phyloP scores from a whole-genome alignment of 1,284 basidiomycete species.

The Rhizoctonia solani region DNA sequence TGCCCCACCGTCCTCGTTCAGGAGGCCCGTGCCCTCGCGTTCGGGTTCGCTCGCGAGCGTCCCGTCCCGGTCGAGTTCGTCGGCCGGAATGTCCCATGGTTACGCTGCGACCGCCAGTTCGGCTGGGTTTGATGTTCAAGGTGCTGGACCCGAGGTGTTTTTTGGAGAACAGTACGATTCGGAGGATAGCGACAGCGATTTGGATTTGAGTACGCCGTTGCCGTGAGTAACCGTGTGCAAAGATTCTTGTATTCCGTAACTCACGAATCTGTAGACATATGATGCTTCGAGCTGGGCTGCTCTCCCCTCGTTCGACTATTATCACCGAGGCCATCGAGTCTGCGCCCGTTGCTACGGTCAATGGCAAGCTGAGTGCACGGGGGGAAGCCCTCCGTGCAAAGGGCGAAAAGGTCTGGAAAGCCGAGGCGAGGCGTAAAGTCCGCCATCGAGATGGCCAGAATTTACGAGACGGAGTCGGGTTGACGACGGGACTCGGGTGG shows the following conservation, averaged over 20 bases:
- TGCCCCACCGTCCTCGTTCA: neutral
- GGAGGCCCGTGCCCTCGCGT: neutral
- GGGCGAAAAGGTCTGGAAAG: constrained; percentile 41
- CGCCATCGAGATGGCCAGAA: constrained; percentile 73
- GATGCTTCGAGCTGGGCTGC: constrained; percentile 71
- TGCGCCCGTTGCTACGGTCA: neutral
- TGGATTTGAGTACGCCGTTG: constrained; percentile 75
- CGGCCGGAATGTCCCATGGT: neutral
- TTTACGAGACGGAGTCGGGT: constrained; percentile 68
- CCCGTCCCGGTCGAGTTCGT: constrained; percentile 1
- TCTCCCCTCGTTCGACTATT: constrained; percentile 74
- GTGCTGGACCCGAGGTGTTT: constrained; percentile 9
- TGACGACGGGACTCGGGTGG: constrained; percentile 82
- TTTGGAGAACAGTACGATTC: constrained; percentile 30
- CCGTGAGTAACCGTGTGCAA: constrained; percentile 59
- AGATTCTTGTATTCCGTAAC: constrained; percentile 4
- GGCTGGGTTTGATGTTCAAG: constrained; percentile 13
- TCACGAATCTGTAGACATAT: constrained; percentile 56
- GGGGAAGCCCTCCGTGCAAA: constrained; percentile 26
- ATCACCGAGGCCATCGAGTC: constrained; percentile 44
- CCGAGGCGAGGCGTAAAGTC: constrained; percentile 62
- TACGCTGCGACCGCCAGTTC: no score
- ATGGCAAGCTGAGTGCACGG: neutral
- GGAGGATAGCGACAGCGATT: constrained; percentile 64
- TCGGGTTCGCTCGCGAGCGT: neutral